Conservation (phyloP, 164 flowering plant genomes). For the Annona squamosa region DNA sequence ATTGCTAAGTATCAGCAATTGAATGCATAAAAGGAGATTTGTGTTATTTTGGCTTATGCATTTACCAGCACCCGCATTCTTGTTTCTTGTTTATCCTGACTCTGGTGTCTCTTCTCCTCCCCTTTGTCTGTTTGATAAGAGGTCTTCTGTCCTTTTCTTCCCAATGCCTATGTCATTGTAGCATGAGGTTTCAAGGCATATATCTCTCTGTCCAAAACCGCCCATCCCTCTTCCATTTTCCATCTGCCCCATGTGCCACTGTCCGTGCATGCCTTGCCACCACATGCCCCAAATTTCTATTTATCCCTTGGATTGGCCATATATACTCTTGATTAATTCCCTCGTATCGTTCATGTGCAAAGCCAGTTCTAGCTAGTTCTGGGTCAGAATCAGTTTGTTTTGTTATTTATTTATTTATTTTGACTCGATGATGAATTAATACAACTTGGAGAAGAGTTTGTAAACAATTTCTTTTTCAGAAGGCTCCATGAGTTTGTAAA, state of each 20-base stretch:
- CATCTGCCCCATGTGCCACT: constrained; percentile 4
- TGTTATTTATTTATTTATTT: no score
- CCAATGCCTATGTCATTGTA: background rate
- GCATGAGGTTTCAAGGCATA: constrained; percentile 1
- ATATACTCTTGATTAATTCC: no score
- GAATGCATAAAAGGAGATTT: background rate
- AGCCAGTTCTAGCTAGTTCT: no score
- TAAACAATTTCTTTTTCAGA: no score
- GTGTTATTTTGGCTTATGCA: background rate
- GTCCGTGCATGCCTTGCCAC: background rate
- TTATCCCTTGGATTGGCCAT: background rate
- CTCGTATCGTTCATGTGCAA: no score
- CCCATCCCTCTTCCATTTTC: background rate
- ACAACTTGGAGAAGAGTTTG: no score
- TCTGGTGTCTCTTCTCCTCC: background rate
- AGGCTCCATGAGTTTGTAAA: no score
- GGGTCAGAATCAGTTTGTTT: no score
- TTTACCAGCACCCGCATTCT: constrained; percentile 3
- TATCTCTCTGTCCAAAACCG: background rate
- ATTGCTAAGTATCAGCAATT: no score
- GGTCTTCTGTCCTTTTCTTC: constrained; percentile 5
- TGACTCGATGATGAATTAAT: no score
- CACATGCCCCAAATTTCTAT: background rate
- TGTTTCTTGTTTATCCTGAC: background rate
- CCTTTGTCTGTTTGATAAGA: constrained; percentile 2